phyloP scores from a whole-genome alignment of 1,284 basidiomycete genomes.

The Trametes hirsuta region DNA sequence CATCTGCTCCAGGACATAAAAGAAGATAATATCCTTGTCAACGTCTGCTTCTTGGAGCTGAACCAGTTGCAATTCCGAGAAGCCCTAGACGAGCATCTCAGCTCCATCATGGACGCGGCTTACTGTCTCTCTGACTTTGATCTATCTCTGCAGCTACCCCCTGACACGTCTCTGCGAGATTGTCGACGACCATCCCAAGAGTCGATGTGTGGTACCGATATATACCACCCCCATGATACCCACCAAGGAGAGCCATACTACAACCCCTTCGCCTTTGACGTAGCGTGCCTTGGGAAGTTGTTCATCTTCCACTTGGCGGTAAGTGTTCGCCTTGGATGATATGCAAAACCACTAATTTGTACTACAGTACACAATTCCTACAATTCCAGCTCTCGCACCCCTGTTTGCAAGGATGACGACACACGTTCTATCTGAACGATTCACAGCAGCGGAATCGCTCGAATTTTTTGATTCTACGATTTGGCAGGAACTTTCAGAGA shows the following conservation, averaged over 20 bases:
- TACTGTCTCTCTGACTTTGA: conserved; percentile 6
- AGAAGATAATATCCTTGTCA: too few species aligned
- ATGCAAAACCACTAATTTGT: background rate
- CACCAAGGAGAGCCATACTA: background rate
- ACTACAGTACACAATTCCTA: background rate
- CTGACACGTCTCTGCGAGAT: background rate
- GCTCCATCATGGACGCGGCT: background rate
- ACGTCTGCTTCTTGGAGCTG: too few species aligned
- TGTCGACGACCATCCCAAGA: background rate
- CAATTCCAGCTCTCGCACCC: conserved; percentile 3
- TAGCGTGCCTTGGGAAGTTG: conserved; percentile 3
- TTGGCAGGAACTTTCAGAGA: too few species aligned
- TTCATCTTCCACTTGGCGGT: background rate
- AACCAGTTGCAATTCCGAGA: background rate
- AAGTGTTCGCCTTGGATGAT: background rate
- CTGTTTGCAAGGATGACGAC: conserved; percentile 11
- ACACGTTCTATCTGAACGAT: background rate
- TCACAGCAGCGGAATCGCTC: conserved; percentile 9
- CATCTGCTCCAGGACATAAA: too few species aligned
- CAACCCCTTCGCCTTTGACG: conserved; percentile 12
- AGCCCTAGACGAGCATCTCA: background rate
- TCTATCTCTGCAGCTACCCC: background rate
- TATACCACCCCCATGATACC: background rate
- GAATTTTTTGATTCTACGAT: background rate
- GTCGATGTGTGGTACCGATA: background rate